Conservation (phyloP, 345 rosid genomes). For the Brassica cretica region DNA sequence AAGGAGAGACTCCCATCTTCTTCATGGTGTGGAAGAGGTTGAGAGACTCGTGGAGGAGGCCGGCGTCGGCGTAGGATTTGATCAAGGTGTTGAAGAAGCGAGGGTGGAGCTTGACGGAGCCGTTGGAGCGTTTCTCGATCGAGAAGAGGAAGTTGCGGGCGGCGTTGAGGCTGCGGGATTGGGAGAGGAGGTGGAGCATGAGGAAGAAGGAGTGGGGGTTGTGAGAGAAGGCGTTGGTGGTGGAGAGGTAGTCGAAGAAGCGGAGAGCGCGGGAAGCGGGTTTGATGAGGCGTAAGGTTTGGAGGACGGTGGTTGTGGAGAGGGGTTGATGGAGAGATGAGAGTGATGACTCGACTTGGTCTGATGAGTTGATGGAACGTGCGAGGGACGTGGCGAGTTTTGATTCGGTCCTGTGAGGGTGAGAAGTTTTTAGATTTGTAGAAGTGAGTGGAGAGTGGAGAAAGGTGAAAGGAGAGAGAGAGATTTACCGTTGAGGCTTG, state of each 20-base stretch:
- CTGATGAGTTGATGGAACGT: conserved; percentile 56
- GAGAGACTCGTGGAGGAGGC: conserved; percentile 67
- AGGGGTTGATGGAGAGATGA: conserved; percentile 40
- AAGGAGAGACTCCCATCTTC: conserved; percentile 64
- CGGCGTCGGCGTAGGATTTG: conserved; percentile 66
- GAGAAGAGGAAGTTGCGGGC: conserved; percentile 79
- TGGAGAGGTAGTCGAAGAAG: conserved; percentile 64
- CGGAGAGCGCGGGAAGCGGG: conserved; percentile 55
- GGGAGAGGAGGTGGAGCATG: conserved; percentile 69
- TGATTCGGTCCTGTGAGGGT: conserved; percentile 36
- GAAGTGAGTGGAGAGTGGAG: background rate
- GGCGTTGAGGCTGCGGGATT: conserved; percentile 56
- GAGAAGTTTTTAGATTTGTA: background rate
- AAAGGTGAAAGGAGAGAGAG: background rate
- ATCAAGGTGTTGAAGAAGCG: conserved; percentile 75
- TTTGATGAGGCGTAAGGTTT: conserved; percentile 59
- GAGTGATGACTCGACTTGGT: conserved; percentile 58
- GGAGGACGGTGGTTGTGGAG: conserved; percentile 57
- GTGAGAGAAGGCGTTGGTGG: conserved; percentile 54
- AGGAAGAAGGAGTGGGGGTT: conserved; percentile 53
- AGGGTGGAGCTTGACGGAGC: conserved; percentile 58
- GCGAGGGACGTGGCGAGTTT: conserved; percentile 58
- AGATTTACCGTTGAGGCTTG: conserved; percentile 6
- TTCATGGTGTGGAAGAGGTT: conserved; percentile 68
- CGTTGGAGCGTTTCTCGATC: conserved; percentile 59